Conservation (phyloP, 2,329 filamentous ascomycete genomes). For the Cercospora citrullina region DNA sequence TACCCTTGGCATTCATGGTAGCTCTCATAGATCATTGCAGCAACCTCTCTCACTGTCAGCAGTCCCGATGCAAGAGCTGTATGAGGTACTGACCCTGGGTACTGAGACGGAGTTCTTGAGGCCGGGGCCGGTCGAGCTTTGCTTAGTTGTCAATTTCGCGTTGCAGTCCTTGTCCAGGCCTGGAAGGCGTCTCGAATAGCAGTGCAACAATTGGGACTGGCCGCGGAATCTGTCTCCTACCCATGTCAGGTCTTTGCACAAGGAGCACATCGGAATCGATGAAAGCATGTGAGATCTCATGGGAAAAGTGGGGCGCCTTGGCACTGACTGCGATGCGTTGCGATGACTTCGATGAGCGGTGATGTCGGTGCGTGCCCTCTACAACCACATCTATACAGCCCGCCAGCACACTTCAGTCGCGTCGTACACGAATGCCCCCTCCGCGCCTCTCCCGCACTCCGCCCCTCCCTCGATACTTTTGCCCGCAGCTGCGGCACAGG, state of each 20-base stretch:
- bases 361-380: conserved; percentile 1
- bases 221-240: conserved; percentile 1
- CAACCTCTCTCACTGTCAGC: neutral
- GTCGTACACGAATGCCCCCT: conserved; percentile 3
- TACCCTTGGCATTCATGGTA: neutral
- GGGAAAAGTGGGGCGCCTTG: neutral
- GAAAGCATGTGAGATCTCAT: neutral
- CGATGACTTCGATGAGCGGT: neutral
- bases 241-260: neutral
- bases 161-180: neutral
- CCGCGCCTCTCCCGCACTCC: neutral
- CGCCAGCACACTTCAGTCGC: neutral
- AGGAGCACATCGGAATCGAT: neutral
- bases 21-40: neutral
- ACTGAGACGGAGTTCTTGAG: neutral
- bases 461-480: neutral
- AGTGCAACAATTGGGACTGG: neutral
- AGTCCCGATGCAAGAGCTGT: neutral
- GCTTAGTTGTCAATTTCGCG: neutral
- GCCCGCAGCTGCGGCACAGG: neutral
- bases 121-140: neutral
- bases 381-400: neutral
- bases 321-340: neutral
- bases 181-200: neutral
- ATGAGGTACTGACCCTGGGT: neutral